Conservation (phyloP, 2,329 filamentous ascomycete species). For the Ophiostoma sp. region DNA sequence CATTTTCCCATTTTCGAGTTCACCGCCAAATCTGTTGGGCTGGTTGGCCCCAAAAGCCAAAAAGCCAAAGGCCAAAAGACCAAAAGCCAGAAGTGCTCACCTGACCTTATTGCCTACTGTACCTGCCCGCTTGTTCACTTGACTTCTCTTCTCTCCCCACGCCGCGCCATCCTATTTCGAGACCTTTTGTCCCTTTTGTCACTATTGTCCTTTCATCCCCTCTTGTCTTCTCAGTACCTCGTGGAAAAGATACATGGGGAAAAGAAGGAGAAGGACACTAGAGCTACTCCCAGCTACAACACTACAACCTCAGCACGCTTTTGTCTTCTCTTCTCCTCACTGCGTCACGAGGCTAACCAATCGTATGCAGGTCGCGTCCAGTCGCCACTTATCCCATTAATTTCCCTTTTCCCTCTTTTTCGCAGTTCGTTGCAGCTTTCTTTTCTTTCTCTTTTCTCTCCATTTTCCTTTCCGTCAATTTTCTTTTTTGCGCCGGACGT, state of each 20-base stretch:
- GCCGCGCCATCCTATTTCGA: constrained; percentile 1
- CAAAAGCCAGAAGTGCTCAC: constrained; percentile 16
- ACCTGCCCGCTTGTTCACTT: constrained; percentile 5
- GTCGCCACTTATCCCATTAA: constrained; percentile 28
- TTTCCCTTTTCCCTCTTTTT: constrained; percentile 21
- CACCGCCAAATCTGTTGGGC: constrained; percentile 26
- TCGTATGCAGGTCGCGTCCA: constrained; percentile 30
- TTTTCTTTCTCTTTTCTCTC: neutral
- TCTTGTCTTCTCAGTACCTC: neutral
- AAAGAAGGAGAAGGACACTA: neutral
- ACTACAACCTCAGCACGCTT: constrained; percentile 14
- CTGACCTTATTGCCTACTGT: constrained; percentile 20
- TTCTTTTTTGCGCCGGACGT: neutral
- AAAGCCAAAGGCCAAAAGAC: neutral
- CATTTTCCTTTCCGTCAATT: neutral
- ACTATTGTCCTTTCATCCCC: neutral
- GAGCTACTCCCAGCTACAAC: neutral
- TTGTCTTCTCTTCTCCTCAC: constrained; percentile 13
- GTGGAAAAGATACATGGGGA: neutral
- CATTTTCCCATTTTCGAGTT: constrained; percentile 10
- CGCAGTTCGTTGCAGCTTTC: neutral
- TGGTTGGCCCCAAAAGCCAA: neutral
- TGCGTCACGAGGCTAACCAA: constrained; percentile 33
- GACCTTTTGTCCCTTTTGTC: neutral
- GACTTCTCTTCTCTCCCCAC: neutral